These are phyloP conservation scores for Platismatia glauca DNA, from an alignment of 495 filamentous ascomycete species.

Conservation along the genomic window DNA sequence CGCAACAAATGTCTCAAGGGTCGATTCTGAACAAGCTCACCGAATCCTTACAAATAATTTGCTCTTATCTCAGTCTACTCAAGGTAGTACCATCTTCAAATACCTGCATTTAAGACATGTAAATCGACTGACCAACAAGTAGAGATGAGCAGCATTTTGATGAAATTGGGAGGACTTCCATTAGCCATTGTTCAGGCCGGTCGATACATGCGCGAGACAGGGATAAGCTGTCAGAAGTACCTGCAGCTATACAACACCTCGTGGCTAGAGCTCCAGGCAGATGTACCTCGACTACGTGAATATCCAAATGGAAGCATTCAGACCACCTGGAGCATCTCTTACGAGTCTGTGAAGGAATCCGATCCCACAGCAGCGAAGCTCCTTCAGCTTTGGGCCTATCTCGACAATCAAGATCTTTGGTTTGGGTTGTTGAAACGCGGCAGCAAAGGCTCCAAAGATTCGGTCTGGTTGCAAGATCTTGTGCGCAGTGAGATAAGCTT, in stretches of 20 bases:
- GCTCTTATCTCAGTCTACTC: constrained; percentile 22
- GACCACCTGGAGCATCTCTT: constrained; percentile 40
- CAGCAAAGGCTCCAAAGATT: constrained; percentile 16
- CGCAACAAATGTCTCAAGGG: constrained; percentile 25
- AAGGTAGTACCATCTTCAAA: constrained; percentile 9
- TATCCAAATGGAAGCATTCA: constrained; percentile 30
- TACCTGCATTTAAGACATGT: neutral
- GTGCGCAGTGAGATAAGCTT: constrained; percentile 29
- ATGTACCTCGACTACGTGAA: constrained; percentile 18
- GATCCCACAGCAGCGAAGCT: constrained; percentile 32
- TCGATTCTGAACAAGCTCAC: constrained; percentile 19
- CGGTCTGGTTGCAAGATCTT: constrained; percentile 26
- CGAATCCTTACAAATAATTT: constrained; percentile 26
- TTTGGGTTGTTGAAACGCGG: constrained; percentile 33
- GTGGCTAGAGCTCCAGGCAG: neutral
- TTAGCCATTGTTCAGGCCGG: neutral
- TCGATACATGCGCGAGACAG: constrained; percentile 1
- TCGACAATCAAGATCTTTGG: constrained; percentile 45
- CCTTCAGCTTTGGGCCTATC: constrained; percentile 38
- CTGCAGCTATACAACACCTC: constrained; percentile 4
- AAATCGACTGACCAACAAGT: constrained; percentile 2
- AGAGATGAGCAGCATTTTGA: neutral
- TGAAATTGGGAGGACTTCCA: neutral
- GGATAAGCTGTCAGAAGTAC: constrained; percentile 6
- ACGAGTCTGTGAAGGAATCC: constrained; percentile 31